Percentiles rank a stretch among this genome's conserved stretches.
These are phyloP conservation scores for Acanthamoeba lenticulata DNA, from an alignment of 208 protist species.

Conservation along the genomic window DNA sequence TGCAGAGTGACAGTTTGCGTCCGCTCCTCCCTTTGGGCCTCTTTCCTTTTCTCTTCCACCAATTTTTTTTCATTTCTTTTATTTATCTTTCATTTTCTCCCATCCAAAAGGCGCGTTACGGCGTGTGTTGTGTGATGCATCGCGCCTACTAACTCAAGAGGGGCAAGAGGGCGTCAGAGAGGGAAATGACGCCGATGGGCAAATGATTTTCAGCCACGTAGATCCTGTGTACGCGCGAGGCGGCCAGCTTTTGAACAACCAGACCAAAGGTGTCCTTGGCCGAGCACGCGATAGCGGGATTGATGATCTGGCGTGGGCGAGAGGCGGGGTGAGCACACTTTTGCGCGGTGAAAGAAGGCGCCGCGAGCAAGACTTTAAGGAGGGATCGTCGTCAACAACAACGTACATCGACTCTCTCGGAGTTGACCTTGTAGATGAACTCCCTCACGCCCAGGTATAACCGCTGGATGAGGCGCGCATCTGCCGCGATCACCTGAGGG, in stretches of 20 bases:
- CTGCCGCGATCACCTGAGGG: not conserved
- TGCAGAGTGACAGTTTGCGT: not conserved
- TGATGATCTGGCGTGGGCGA: not conserved
- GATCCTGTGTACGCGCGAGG: not conserved
- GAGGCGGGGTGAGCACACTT: not conserved
- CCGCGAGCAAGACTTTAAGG: not conserved
- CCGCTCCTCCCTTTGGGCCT: not conserved
- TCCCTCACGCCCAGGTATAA: not conserved
- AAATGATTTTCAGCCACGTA: not conserved
- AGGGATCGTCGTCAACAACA: too few species aligned
- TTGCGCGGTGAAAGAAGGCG: not conserved
- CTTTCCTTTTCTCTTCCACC: not conserved
- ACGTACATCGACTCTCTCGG: not conserved
- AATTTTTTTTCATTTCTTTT: not conserved
- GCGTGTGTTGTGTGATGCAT: not conserved
- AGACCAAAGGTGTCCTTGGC: not conserved
- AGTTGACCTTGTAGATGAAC: conserved; percentile 8
- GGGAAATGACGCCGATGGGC: not conserved
- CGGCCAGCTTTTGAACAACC: not conserved
- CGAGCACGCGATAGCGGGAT: not conserved
- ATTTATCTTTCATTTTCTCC: not conserved
- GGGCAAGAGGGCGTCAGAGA: not conserved
- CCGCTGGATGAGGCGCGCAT: not conserved
- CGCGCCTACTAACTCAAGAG: not conserved
- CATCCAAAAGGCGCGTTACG: not conserved